Evolutionary conservation across 306 rosid species (phyloP).

Genomic region (Acacia acuminata): DNA sequence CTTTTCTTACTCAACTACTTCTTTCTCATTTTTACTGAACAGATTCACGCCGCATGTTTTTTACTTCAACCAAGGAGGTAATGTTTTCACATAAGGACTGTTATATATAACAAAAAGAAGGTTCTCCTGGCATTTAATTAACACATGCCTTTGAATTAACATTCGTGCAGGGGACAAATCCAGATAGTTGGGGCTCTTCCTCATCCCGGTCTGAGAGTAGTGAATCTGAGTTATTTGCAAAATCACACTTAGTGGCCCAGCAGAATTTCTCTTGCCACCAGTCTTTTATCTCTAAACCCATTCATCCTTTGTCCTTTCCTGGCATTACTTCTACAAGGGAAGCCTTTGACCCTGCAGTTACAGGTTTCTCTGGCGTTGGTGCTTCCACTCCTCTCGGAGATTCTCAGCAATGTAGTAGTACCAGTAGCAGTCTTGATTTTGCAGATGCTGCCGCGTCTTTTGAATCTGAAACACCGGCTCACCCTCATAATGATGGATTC

Average conservation of each 20-base stretch:
- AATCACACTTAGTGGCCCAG: conserved; percentile 52
- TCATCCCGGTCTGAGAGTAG: conserved; percentile 74
- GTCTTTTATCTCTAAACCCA: conserved; percentile 87
- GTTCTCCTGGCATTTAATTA: conserved; percentile 15
- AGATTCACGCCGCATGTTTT: conserved; percentile 57
- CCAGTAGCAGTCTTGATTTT: conserved; percentile 80
- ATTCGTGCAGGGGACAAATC: conserved; percentile 76
- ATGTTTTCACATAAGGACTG: conserved; percentile 13
- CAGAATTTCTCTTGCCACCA: conserved; percentile 55
- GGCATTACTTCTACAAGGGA: conserved; percentile 51
- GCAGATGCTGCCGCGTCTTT: conserved; percentile 70
- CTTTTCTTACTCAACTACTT: conserved; percentile 24
- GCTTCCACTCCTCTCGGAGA: conserved; percentile 61
- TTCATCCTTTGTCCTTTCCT: conserved; percentile 75
- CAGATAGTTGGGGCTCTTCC: conserved; percentile 52
- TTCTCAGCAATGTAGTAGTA: conserved; percentile 72
- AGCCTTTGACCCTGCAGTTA: conserved; percentile 48
- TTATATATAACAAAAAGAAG: not conserved
- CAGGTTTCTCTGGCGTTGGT: conserved; percentile 56
- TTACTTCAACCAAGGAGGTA: conserved; percentile 76
- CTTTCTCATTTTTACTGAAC: conserved; percentile 36
- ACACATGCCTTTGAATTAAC: conserved; percentile 26
- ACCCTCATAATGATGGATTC: conserved; percentile 45
- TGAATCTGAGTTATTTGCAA: conserved; percentile 65
- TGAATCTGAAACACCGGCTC: conserved; percentile 53